Conservation (phyloP, 1,284 basidiomycete genomes). For the Grifola frondosa region DNA sequence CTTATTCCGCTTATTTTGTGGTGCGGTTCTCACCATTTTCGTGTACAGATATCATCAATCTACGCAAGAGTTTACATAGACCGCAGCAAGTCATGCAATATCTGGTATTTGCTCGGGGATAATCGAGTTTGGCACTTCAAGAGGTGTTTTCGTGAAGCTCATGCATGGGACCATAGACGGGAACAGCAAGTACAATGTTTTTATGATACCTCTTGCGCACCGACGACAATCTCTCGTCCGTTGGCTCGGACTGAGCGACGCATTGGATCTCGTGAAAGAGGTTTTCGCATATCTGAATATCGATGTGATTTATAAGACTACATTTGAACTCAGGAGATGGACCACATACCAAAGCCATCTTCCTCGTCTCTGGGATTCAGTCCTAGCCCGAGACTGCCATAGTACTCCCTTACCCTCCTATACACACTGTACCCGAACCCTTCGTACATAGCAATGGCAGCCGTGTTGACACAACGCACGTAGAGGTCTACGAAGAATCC, state of each 20-base stretch:
- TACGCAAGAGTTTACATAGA: no score
- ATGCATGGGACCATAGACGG: no score
- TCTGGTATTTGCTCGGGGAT: no score
- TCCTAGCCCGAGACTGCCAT: conserved; percentile 71
- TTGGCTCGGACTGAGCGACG: conserved; percentile 68
- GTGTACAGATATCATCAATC: no score
- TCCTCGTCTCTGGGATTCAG: conserved; percentile 77
- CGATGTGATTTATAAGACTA: conserved; percentile 9
- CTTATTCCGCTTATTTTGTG: no score
- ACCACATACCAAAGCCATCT: conserved; percentile 82
- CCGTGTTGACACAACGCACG: conserved; percentile 77
- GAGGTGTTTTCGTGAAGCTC: no score
- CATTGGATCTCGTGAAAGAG: conserved; percentile 63
- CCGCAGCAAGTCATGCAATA: no score
- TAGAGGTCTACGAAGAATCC: conserved; percentile 91
- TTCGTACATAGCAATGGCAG: conserved; percentile 86
- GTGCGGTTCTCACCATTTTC: no score
- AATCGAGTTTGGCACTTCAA: no score
- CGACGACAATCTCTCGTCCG: conserved; percentile 73
- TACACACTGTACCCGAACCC: conserved; percentile 86
- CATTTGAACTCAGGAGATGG: conserved; percentile 1
- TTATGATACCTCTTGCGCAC: conserved; percentile 66
- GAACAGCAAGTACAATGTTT: conserved; percentile 12
- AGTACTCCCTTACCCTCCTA: conserved; percentile 82
- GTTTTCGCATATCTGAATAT: conserved; percentile 82